phyloP scores from a whole-genome alignment of 345 rosid genomes.

The Carallia pectinifolia region DNA sequence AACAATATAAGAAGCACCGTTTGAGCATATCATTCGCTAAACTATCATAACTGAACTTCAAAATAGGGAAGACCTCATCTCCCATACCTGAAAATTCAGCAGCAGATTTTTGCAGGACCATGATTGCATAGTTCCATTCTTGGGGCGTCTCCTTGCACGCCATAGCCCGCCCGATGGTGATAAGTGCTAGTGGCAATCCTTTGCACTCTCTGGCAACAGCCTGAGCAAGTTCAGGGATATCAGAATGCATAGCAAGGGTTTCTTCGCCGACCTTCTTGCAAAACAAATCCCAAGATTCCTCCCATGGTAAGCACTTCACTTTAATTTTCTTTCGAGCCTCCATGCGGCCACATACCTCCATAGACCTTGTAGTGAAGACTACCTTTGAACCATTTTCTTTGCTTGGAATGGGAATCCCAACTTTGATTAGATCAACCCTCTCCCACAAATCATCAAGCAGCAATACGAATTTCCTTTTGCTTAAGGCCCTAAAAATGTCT shows the following conservation, averaged over 20 bases:
- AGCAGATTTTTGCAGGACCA: background rate
- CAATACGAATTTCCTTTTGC: too few species aligned
- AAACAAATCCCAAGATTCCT: constrained; percentile 39
- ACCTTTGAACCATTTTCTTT: too few species aligned
- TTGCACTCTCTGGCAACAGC: constrained; percentile 30
- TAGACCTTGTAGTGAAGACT: too few species aligned
- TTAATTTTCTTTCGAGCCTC: constrained; percentile 27
- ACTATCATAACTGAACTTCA: background rate
- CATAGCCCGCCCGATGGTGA: constrained; percentile 39
- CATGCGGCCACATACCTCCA: too few species aligned
- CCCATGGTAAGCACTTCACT: constrained; percentile 29
- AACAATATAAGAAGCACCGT: too few species aligned
- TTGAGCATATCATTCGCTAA: background rate
- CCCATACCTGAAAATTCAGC: too few species aligned
- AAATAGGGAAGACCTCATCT: background rate
- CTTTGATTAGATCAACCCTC: too few species aligned
- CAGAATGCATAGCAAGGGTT: constrained; percentile 25
- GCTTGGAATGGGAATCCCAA: too few species aligned
- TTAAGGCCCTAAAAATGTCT: too few species aligned
- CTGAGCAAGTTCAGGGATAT: constrained; percentile 29
- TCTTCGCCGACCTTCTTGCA: constrained; percentile 32
- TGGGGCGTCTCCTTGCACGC: constrained; percentile 30
- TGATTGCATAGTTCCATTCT: constrained; percentile 35
- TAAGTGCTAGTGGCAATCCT: constrained; percentile 36
- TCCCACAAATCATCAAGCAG: too few species aligned